Percentiles rank a stretch among this genome's conserved stretches.
phyloP scores from a whole-genome alignment of 2,329 filamentous ascomycete species.

The Tolypocladium album region DNA sequence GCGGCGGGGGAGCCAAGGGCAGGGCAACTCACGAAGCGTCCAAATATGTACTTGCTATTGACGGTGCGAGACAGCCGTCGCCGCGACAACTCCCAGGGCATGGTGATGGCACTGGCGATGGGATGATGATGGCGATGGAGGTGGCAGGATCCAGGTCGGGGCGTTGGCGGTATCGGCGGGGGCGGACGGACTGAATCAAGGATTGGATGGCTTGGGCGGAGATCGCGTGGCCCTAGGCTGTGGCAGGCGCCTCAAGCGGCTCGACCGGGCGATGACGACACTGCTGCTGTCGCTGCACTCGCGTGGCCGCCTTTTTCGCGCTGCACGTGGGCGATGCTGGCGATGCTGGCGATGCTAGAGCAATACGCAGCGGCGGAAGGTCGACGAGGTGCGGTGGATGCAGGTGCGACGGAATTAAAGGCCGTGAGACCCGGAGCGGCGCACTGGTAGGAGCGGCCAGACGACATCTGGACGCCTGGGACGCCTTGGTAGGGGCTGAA shows the following conservation, averaged over 20 bases:
- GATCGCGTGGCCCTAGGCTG: neutral
- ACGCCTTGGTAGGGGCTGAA: neutral
- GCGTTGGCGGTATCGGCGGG: neutral
- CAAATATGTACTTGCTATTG: conserved; percentile 59
- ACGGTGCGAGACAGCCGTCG: conserved; percentile 54
- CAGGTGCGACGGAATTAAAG: neutral
- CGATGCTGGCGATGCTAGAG: neutral
- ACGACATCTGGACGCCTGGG: neutral
- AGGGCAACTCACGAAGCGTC: conserved; percentile 54
- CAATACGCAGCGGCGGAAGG: no score
- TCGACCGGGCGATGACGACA: neutral
- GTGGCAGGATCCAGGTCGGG: neutral
- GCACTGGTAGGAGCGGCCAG: no score
- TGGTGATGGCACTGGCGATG: conserved; percentile 13
- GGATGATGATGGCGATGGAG: neutral
- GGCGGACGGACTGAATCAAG: neutral
- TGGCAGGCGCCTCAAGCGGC: no score
- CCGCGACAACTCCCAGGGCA: conserved; percentile 48
- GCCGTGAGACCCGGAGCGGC: neutral
- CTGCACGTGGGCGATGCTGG: neutral
- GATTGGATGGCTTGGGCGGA: neutral
- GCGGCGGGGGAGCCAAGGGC: conserved; percentile 1
- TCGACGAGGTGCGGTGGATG: neutral
- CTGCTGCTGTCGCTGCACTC: neutral
- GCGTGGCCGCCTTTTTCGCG: neutral